Evolutionary conservation across 1,284 basidiomycete species (phyloP), one percentile per base, ranked within the genome.

Genomic region (Dichomitus squalens): DNA sequence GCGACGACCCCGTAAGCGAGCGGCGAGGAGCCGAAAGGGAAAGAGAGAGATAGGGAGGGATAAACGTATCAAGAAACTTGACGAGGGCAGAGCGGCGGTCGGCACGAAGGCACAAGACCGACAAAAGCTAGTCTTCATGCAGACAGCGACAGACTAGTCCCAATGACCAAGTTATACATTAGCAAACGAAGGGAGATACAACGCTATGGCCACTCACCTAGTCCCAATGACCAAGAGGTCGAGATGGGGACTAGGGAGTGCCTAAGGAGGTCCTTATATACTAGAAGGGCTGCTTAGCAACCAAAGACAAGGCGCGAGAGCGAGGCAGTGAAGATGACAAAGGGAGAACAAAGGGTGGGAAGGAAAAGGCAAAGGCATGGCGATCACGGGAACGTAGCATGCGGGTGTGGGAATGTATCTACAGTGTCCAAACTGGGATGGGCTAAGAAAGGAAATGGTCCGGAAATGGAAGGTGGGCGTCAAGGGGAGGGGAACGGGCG

Each of bases 181-280:
- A 46, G 43, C 25, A 46, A 23, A 27, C 23, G 5, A 31, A 5
- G 6, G 11, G 11, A 31, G 11, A 6, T 6, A 5, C 5, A 11
- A 31, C 5, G 11, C 20, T 25, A 21, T 12, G 43, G 8, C 2
- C 23, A 16, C 23, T 11, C 43, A 46, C 43, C 43, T 46, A 46
- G 43, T 46, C 43, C 43, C 43, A 46, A 46, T 46, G 43, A 46
- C 43, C 43, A 46, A 25, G 43, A 46, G 43, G 43, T 46, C 43
- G 43, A 46, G 43, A 46, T 46, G 25, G 43, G 43, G 43, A 46
- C 43, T 46, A 46, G 43, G 43, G 23, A 29, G 25, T n/a, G 18
- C 8, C 27, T 29, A 25, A 6, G 25, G 23, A 27, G 43, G n/a
- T 12, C 23, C n/a, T 46, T 46, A 46, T 46, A 46, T 46, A 46